Percentiles rank a stretch among this genome's conserved stretches.
Evolutionary conservation across 225 moss, liverwort and hornwort species (phyloP).

Genomic region (Physcomitrellopsis africana): DNA sequence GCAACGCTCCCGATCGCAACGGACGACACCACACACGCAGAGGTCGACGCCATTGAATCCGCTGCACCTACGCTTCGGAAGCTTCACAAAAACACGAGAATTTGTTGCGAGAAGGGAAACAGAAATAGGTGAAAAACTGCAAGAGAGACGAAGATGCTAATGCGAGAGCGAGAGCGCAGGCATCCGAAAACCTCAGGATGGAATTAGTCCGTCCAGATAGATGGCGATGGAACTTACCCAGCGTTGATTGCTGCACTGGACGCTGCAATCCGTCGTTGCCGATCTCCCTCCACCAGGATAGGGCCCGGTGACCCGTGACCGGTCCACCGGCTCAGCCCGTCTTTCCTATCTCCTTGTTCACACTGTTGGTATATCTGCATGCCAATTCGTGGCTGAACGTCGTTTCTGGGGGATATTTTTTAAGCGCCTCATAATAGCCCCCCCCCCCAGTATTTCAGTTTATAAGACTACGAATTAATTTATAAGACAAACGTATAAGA

Average conservation of each 20-base stretch:
- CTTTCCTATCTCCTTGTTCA: too few species aligned
- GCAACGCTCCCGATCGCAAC: conserved; percentile 39
- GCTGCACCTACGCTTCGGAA: conserved; percentile 8
- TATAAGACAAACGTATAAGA: too few species aligned
- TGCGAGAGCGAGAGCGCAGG: too few species aligned
- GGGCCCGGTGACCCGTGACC: conserved; percentile 27
- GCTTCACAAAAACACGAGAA: not conserved
- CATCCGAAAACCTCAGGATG: too few species aligned
- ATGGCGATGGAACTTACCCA: conserved; percentile 8
- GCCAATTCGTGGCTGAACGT: too few species aligned
- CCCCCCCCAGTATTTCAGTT: too few species aligned
- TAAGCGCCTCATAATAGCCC: too few species aligned
- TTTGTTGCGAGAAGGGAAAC: not conserved
- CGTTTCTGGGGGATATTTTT: too few species aligned
- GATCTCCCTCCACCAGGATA: conserved; percentile 27
- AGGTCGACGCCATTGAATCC: conserved; percentile 47
- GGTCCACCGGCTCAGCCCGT: not conserved
- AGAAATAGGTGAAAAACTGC: not conserved
- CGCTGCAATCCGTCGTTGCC: conserved; percentile 50
- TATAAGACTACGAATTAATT: too few species aligned
- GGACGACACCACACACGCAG: conserved; percentile 50
- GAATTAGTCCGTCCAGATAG: conserved; percentile 23
- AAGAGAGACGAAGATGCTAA: not conserved
- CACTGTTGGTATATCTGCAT: too few species aligned
- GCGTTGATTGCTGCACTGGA: conserved; percentile 48